Percentiles rank a stretch among this genome's conserved stretches.
Evolutionary conservation across 2,329 filamentous ascomycete genomes (phyloP).

Genomic region (Tympanopsis confertula): DNA sequence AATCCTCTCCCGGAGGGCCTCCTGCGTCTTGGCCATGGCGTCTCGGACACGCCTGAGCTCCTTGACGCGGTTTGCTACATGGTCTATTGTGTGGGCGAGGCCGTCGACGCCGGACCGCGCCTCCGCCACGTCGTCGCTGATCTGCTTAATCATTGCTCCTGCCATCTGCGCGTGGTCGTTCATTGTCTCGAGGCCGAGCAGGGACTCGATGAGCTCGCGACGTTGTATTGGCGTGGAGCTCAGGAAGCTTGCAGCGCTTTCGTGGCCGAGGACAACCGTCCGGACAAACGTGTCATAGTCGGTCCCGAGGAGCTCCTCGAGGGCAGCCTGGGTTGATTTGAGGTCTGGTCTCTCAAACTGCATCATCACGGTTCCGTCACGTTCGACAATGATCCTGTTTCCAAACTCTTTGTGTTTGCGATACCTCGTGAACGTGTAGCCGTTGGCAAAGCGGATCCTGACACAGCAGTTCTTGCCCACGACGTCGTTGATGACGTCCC

Average conservation of each 20-base stretch:
- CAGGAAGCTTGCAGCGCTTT: constrained; percentile 17
- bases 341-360: constrained; percentile 13
- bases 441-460: constrained; percentile 15
- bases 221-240: constrained; percentile 12
- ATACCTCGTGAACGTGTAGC: constrained; percentile 15
- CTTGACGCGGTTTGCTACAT: constrained; percentile 1
- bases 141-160: constrained; percentile 9
- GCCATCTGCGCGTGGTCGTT: constrained; percentile 10
- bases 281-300: constrained; percentile 17
- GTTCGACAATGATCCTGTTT: constrained; percentile 14
- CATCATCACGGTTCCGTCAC: constrained; percentile 11
- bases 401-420: constrained; percentile 13
- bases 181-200: constrained; percentile 12
- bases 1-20: constrained; percentile 1
- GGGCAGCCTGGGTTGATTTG: constrained; percentile 11
- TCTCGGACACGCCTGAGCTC: constrained; percentile 2
- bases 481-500: constrained; percentile 19
- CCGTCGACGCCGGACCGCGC: constrained; percentile 4
- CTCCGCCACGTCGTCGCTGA: constrained; percentile 9
- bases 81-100: constrained; percentile 5
- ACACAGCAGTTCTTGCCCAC: constrained; percentile 14
- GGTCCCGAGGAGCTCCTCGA: constrained; percentile 16
- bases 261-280: constrained; percentile 17
- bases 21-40: constrained; percentile 1
- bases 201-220: constrained; percentile 15